Base-by-base conservation (phyloP, 768 basidiomycete genomes). In the Paxillus rubicundulus region DNA sequence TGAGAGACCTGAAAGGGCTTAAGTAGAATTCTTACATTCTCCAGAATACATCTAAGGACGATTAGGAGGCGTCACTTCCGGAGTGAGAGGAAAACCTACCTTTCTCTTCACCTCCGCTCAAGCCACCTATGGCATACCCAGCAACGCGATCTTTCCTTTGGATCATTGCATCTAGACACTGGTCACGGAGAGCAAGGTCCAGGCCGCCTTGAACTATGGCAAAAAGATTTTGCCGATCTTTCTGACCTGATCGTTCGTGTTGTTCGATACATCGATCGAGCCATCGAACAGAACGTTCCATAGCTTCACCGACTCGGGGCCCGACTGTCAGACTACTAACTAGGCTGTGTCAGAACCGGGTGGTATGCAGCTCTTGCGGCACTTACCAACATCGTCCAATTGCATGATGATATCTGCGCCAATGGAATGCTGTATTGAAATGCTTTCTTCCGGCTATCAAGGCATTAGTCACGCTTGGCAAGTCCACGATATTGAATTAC, bases 361-460 rank as follows among this genome's bases (percentile, higher is more conserved):
- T 10, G 2, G 33, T 37, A 13, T 24, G 36, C 9, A 47, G 44
- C 1, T 45, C 21, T 0, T 21, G 49, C 45, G 34, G 36, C 40
- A 72, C 85, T 67, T 61, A 87, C 90, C 90, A 46, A 94, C 92
- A 69, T 94, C 92, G 66, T 94, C 92, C 16, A 93, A 78, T 66
- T 92, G 92, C 93, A 96, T 95, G 55, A 96, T 92, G 54, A 96
- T 96, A 65, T 96, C 92, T 24, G 86, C 89, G 5, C 92, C 92
- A 39, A 96, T 93, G 8, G 86, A 77, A 63, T 96, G 93, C 64
- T 96, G 92, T 61, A 92, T 88, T 14, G 84, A 82, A 38, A 95
- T 93, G 61, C 89, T 91, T 74, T 93, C 88, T 71, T 96, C 92
- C 32, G 93, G 92, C 87, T 92, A 32, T 33, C 28, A 61, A 53